Base-by-base conservation (phyloP, 352 stramenopile genomes). In the Thraustochytrium striatum region DNA sequence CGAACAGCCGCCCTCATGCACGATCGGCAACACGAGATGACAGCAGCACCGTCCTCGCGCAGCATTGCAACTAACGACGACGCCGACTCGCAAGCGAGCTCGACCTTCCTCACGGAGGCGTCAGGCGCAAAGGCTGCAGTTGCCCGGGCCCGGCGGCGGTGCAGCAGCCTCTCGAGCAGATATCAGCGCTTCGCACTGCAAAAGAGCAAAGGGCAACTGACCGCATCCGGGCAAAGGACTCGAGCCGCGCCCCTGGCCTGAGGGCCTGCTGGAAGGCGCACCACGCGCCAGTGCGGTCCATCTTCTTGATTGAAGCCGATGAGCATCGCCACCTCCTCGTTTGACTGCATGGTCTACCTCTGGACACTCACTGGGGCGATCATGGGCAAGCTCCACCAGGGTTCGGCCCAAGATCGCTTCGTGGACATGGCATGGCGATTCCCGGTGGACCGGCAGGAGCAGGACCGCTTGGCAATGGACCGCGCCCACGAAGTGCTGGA, bases 341-440 rank as follows among this genome's bases (percentile, higher is more conserved):
- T 9, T 3, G 65, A 75, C 32, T 28, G 25, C 25, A 65, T 75
- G 39, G 65, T 75, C 3, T 38, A 70, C 39, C 65, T 75, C 11
- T 75, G 65, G 65, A 30, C 65, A 5, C 61, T 28, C 19, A 25
- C 43, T 28, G 65, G 65, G 8, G 9, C 44, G 35, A 21, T 39
- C 16, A 75, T 61, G 44, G 65, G 65, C 21, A 55, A 39, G 50
- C 50, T 75, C 8, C 41, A 35, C 36, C 65, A 75, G 36, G 65
- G 65, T 9, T 75, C 65, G 19, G 65, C 65, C 3, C 65, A 75
- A 43, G 65, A 75, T 28, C 65, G n/a, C 50, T 75, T 35, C 36
- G 65, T 70, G 21, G 65, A 75, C 39, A 19, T 13, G 13, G 25
- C 25, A 21, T 75, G 65, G 65, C 21, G 30, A 13, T 25, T 75